phyloP scores from a whole-genome alignment of 331 rosid species.

The Stylosanthes scabra region DNA sequence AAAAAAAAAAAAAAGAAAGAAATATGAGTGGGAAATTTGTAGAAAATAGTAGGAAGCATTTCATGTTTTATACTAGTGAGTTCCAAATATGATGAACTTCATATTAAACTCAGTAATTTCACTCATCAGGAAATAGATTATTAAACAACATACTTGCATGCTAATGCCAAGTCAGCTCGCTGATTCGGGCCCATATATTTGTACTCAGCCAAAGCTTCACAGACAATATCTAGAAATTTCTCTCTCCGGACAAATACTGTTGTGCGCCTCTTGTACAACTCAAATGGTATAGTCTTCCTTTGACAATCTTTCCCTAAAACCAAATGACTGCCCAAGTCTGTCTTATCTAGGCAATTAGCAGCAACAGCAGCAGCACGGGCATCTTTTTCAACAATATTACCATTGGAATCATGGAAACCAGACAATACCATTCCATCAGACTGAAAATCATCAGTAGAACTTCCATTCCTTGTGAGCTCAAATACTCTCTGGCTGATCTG shows the following conservation, averaged over 20 bases:
- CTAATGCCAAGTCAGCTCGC: slow-evolving; percentile 75
- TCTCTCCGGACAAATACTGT: slow-evolving; percentile 69
- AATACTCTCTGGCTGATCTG: slow-evolving; percentile 69
- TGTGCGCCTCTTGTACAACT: slow-evolving; percentile 81
- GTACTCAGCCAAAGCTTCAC: not conserved
- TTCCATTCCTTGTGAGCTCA: slow-evolving; percentile 53
- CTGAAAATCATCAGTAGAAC: slow-evolving; percentile 45
- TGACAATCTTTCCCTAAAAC: too few relatives aligned
- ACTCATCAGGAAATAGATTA: not conserved
- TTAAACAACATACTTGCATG: not conserved
- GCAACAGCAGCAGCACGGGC: slow-evolving; percentile 29
- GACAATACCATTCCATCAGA: slow-evolving; percentile 50
- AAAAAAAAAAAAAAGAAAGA: too few relatives aligned
- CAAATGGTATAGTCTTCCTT: too few relatives aligned
- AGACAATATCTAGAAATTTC: slow-evolving; percentile 68
- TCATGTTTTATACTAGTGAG: not conserved
- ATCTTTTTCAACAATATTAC: slow-evolving; percentile 44
- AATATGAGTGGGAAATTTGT: slow-evolving; percentile 20
- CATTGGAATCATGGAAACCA: slow-evolving; percentile 36
- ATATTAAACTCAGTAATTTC: slow-evolving; percentile 3
- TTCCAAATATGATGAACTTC: not conserved
- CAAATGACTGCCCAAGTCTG: slow-evolving; percentile 45
- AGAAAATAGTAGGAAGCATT: slow-evolving; percentile 18
- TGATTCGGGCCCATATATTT: slow-evolving; percentile 82
- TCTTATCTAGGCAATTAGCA: slow-evolving; percentile 36